Evolutionary conservation across 1,284 basidiomycete genomes (phyloP).

Genomic region (Stereum hirsutum): DNA sequence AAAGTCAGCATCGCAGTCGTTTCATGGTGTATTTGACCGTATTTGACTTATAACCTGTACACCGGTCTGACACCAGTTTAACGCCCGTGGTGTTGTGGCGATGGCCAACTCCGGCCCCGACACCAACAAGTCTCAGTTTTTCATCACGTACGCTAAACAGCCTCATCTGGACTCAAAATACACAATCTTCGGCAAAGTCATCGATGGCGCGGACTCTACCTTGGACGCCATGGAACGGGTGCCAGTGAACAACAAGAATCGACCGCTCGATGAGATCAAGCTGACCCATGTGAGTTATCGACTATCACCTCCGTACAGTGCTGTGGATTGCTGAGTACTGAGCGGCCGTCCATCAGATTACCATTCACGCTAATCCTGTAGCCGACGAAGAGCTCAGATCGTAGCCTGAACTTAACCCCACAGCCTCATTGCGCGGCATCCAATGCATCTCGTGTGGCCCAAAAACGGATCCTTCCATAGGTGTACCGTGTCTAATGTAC

Average conservation of each 20-base stretch:
- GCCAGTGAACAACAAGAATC: constrained; percentile 86
- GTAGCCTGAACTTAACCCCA: constrained; percentile 10
- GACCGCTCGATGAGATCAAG: constrained; percentile 80
- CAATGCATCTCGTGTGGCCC: no score
- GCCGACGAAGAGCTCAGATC: constrained; percentile 55
- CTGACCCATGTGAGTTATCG: constrained; percentile 65
- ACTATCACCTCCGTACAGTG: no score
- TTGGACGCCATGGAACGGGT: constrained; percentile 86
- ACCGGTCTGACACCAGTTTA: constrained; percentile 54
- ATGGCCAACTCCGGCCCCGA: constrained; percentile 96
- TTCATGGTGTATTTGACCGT: constrained; percentile 5
- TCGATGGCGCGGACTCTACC: constrained; percentile 86
- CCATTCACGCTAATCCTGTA: constrained; percentile 93
- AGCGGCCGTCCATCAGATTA: no score
- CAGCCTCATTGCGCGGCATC: no score
- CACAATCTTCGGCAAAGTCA: constrained; percentile 92
- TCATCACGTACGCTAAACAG: constrained; percentile 90
- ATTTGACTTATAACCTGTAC: neutral
- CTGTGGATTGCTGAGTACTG: no score
- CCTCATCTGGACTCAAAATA: constrained; percentile 90
- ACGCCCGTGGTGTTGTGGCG: constrained; percentile 86
- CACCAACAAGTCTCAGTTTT: constrained; percentile 93
- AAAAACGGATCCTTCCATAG: no score
- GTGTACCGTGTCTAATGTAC: no score
- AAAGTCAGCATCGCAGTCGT: constrained; percentile 44